Evolutionary conservation across 2,329 filamentous ascomycete species (phyloP), one percentile per base, ranked within the genome.

Genomic region (Elsinoe arachidis): DNA sequence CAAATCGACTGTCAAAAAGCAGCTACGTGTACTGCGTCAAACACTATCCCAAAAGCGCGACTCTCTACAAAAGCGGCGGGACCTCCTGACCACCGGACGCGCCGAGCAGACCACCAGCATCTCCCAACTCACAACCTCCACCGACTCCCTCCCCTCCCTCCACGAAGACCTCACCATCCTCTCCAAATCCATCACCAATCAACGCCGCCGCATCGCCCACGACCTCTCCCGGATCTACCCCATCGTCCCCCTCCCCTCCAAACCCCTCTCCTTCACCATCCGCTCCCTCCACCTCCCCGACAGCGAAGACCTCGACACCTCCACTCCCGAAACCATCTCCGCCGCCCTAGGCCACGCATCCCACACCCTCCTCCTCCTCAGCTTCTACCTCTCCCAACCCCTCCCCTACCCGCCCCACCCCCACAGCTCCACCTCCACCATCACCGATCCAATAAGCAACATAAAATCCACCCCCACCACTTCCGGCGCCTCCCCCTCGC

Each of bases 181-280:
- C 0, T 77, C 78, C 41, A 83, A 86, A 53, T 81, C 84, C 17
- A 86, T 90, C n/a, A 83, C 80, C 58, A 89, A 87, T n/a, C 93
- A 97, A 70, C 82, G 91, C 19, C 83, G 91, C 12, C 86, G 93
- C 35, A 88, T 97, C 57, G 91, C 90, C 69, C 85, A 93, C 63
- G 90, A 96, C 62, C 76, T 99, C 0, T 76, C 83, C 11, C 74
- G 76, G 23, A 88, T 96, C 58, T 96, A 91, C 67, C 84, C 87
- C 3, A 95, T 99, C 59, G 81, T 84, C 7, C 86, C 90, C 1
- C 70, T 84, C 5, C 72, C 76, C 2, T 75, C 77, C 57, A 78
- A 80, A 62, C 80, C 89, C 0, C 80, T 97, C 1, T 80, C 85
- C 0, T 97, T 97, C 70, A 89, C 85, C 11, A 95, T 99, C 61